Evolutionary conservation across 305 asterid genomes (phyloP), one percentile per base, ranked within the genome.

Genomic region (Fraxinus velutina): DNA sequence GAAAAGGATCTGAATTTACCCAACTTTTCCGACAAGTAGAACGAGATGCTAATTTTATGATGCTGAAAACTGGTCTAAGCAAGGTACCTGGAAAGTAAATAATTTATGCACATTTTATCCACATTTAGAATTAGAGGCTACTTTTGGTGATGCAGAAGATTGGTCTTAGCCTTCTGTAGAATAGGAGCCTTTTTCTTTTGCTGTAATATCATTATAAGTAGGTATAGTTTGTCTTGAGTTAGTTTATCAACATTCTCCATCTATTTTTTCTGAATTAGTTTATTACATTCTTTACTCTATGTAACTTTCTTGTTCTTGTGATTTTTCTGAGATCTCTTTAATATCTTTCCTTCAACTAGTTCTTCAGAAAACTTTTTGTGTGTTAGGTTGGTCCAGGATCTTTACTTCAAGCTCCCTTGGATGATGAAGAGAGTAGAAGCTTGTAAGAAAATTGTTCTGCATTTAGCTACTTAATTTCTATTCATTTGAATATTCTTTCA

Each of bases 361-460:
- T 79, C 82, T 36, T 81, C 73, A 80, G 34, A 82, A 77, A 44
- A 44, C 17, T 37, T 85, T 68, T 39, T 22, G 5, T 78, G 81
- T 84, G 83, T 64, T 85, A 95, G 99, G 97, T 95, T 70, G 99
- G 99, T 82, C 96, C 95, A 33, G 98, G 97, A 81, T 92, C 99
- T 81, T 87, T 95, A 86, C 93, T 95, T 87, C 97, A 95, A 89
- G 99, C 99, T 82, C 99, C 99, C 78, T 86, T 91, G 93, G 97
- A 90, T 84, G 90, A 91, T 87, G 92, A 90, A 83, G 90, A 89
- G 81, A 90, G 93, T 86, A 90, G 89, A 89, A 91, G 87, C 91
- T 87, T 84, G 99, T 95, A 90, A 84, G 92, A 80, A 60, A 78
- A 73, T 77, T 73, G 29, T 57, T 76, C 77, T 9, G 70, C 19